Evolutionary conservation across 805 yeast species (phyloP).

Genomic region (Wickerhamomyces canadensis): DNA sequence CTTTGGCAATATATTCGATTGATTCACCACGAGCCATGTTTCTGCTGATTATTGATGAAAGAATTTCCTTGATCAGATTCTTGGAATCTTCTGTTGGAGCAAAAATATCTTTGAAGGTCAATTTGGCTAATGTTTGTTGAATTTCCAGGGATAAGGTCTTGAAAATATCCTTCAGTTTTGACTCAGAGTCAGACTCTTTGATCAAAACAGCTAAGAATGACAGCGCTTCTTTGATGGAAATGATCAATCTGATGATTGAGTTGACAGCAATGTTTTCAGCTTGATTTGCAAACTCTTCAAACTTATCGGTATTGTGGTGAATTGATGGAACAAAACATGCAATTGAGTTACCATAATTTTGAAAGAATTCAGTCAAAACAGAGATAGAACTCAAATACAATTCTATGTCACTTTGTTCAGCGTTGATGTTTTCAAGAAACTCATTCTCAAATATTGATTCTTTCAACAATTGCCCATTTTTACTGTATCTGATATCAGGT

Average conservation of each 20-base stretch:
- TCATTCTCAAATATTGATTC: conserved; percentile 36
- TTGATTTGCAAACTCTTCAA: conserved; percentile 66
- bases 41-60: conserved; percentile 83
- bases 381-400: conserved; percentile 66
- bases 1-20: conserved; percentile 81
- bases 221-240: conserved; percentile 80
- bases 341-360: conserved; percentile 54
- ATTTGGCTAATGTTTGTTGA: conserved; percentile 58
- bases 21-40: conserved; percentile 89
- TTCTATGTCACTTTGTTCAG: conserved; percentile 50
- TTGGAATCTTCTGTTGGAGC: conserved; percentile 54
- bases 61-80: conserved; percentile 72
- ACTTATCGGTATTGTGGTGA: conserved; percentile 30
- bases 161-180: conserved; percentile 53
- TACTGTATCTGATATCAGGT: conserved; percentile 28
- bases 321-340: conserved; percentile 59
- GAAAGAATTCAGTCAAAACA: conserved; percentile 64
- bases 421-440: conserved; percentile 30
- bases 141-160: conserved; percentile 61
- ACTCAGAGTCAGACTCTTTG: conserved; percentile 52
- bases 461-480: conserved; percentile 25
- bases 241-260: conserved; percentile 67
- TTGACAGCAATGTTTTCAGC: conserved; percentile 89
- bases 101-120: conserved; percentile 73
- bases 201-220: conserved; percentile 79